Evolutionary conservation across 2,329 filamentous ascomycete species (phyloP), one percentile per base, ranked within the genome.

Genomic region (Claviceps citrina): DNA sequence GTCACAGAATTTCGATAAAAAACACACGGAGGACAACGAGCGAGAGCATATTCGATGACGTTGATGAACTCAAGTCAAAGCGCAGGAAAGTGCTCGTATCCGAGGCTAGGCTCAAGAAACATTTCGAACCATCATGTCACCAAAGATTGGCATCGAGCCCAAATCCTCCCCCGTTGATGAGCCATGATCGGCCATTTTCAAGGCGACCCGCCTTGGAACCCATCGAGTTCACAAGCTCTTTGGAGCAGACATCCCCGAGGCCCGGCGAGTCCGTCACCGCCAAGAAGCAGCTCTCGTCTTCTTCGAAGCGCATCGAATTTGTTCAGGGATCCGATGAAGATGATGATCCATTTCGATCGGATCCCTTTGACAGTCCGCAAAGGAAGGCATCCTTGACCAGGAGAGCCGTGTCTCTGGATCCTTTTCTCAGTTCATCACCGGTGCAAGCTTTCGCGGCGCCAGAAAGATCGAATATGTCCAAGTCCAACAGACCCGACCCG

Each of bases 151-250:
- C 6, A 39, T 34, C 31, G 34, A 5, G 7, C 2, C 24, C 31
- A n/a, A 16, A 27, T 12, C 31, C 5, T 13, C 30, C 30, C 7
- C 16, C 20, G 13, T 27, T 31, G 19, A 27, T 22, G 26, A 16
- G 15, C 27, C 36, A 34, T 18, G 30, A 28, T 31, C 34, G 13
- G 16, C 40, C 19, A 7, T 39, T 8, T 24, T 12, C 24, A 10
- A 33, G 9, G 7, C 32, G 36, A 5, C 7, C 35, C 3, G 42
- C 37, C 2, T 24, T 45, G 15, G 56, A 59, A 2, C 44, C 50
- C 2, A 64, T 64, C 7, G 59, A 63, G 19, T 51, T 58, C 2
- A 59, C 59, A 0, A 65, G 60, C 41, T 61, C 62, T 0, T 52
- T 58, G 5, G 49, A 51, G 24, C 30, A 18, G 2, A 33, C 37